Conservation (phyloP, 2,329 filamentous ascomycete species). For the Cytospora piceae region DNA sequence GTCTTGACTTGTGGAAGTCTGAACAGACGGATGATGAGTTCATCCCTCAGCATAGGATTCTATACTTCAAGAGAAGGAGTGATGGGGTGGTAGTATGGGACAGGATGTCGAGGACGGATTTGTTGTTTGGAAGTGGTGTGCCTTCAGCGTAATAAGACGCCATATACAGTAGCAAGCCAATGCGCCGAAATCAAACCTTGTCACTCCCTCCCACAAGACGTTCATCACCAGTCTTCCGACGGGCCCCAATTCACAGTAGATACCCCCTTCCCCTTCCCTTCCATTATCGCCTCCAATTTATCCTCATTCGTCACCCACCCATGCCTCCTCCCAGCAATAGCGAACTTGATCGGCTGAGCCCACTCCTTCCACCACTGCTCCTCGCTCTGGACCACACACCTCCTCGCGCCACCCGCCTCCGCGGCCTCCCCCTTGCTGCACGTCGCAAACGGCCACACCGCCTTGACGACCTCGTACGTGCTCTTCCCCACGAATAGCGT, state of each 20-base stretch:
- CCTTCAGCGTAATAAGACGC: not conserved
- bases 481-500: slow-evolving; percentile 56
- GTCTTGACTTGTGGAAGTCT: slow-evolving; percentile 60
- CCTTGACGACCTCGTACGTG: slow-evolving; percentile 59
- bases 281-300: slow-evolving; percentile 57
- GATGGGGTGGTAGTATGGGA: slow-evolving; percentile 62
- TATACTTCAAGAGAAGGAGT: slow-evolving; percentile 61
- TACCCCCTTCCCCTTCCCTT: slow-evolving; percentile 46
- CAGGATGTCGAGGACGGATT: slow-evolving; percentile 54
- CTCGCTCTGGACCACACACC: slow-evolving; percentile 58
- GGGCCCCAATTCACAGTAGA: slow-evolving; percentile 48
- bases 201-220: not conserved
- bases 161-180: too few relatives aligned
- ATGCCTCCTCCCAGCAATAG: slow-evolving; percentile 42
- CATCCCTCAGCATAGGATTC: slow-evolving; percentile 66
- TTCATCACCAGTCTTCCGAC: slow-evolving; percentile 37
- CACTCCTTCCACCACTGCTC: slow-evolving; percentile 60
- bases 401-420: slow-evolving; percentile 34
- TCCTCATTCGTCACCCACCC: slow-evolving; percentile 58
- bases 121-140: slow-evolving; percentile 58
- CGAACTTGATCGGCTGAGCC: slow-evolving; percentile 49
- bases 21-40: slow-evolving; percentile 69
- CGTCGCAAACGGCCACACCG: slow-evolving; percentile 62
- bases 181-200: not conserved
- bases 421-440: slow-evolving; percentile 48